These are phyloP conservation scores for Aspergillus niger DNA, from an alignment of 2,329 filamentous ascomycete species.

Conservation along the genomic window DNA sequence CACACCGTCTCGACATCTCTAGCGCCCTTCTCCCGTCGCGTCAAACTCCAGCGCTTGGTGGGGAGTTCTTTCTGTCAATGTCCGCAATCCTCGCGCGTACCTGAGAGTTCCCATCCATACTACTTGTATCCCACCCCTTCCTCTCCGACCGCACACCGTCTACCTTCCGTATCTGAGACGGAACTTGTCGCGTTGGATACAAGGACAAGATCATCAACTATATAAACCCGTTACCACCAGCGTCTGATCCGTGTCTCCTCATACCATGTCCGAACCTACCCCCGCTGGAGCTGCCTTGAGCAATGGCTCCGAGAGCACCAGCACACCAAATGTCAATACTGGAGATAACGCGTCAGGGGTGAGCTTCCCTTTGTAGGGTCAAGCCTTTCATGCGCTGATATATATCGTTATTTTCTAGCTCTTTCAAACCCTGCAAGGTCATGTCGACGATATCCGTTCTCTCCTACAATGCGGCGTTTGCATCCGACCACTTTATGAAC, in stretches of 20 bases:
- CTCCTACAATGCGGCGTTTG: conserved; percentile 70
- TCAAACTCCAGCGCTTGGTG: neutral
- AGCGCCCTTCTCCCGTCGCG: neutral
- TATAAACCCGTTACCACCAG: neutral
- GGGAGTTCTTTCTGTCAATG: conserved; percentile 5
- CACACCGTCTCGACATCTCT: neutral
- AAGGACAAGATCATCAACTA: too few species aligned
- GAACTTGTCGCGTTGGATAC: neutral
- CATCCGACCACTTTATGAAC: conserved; percentile 68
- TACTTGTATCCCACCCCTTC: conserved; percentile 3
- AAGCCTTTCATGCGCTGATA: conserved; percentile 10
- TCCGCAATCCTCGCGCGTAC: conserved; percentile 6
- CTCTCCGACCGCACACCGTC: neutral
- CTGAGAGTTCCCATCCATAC: conserved; percentile 7
- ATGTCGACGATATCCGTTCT: conserved; percentile 62
- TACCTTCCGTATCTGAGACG: neutral
- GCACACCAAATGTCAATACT: conserved; percentile 11
- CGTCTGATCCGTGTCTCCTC: neutral
- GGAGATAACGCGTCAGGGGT: conserved; percentile 35
- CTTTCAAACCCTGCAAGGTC: conserved; percentile 49
- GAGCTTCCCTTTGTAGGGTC: conserved; percentile 14
- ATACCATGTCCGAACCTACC: conserved; percentile 18
- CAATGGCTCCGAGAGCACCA: conserved; percentile 13
- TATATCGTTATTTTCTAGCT: conserved; percentile 30
- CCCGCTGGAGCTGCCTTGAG: conserved; percentile 13